Evolutionary conservation across 1,139 yeast species (phyloP), one percentile per base, ranked within the genome.

Genomic region (Zygoascus meyerae): DNA sequence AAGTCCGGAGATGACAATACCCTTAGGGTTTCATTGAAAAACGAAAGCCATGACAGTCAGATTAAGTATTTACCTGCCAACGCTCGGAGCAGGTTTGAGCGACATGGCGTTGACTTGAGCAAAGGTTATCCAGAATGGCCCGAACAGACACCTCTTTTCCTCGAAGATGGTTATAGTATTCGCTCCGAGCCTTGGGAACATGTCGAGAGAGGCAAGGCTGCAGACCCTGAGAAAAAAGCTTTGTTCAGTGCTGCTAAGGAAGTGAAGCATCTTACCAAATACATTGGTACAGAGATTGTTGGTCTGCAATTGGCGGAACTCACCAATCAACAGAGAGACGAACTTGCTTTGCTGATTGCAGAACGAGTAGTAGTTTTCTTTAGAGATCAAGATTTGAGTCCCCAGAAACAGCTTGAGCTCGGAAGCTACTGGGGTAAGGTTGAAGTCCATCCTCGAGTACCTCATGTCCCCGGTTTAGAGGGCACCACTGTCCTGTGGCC

Each of bases 311-410:
- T 82, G 47, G 75, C 83, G 1, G 63, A 73, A 49, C 67, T 81
- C 48, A 64, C 68, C 43, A 73, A 73, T 44, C 68, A 66, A 14
- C 85, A 75, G 37, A 18, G 33, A n/a, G 43, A 81, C 60, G 87
- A 82, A 57, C 70, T 82, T 55, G 86, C 87, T 0, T 68, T 80
- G 35, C 68, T 77, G 32, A 81, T 78, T 42, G 83, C 83, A 12
- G 75, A 79, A 63, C 72, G 85, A 57, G 87, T 86, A 37, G 82
- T 81, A 44, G 81, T 79, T 32, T 77, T 81, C 7, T 81, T 82
- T 50, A 42, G 59, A 14, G 52, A 52, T 39, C 55, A 54, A 45
- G 54, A 52, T 47, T 60, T 74, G 42, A 58, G 75, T 16, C 75
- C 76, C 8, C 70, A 68, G 54, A 69, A 67, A 45, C 78, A 74